Conservation (phyloP, 768 basidiomycete genomes). For the Amanita rimosa region DNA sequence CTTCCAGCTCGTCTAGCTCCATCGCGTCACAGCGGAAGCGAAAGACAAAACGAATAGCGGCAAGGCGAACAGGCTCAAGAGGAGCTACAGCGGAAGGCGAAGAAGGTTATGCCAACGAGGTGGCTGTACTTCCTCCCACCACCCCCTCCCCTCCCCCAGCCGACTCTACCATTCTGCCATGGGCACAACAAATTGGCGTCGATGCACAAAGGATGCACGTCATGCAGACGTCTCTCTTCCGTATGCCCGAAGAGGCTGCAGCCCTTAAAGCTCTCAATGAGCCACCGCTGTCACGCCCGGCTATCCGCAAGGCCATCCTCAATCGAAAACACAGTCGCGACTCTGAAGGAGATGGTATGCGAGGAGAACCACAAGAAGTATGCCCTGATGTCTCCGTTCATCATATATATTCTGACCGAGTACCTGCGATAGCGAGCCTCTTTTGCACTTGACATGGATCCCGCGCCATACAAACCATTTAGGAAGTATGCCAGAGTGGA, state of each 20-base stretch:
- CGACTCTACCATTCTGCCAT: slow-evolving; percentile 49
- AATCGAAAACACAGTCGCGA: slow-evolving; percentile 71
- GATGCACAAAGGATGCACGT: slow-evolving; percentile 85
- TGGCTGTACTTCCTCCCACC: slow-evolving; percentile 21
- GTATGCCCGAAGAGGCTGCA: slow-evolving; percentile 62
- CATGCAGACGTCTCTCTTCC: slow-evolving; percentile 86
- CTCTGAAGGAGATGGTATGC: slow-evolving; percentile 59
- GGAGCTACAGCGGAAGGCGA: slow-evolving; percentile 46
- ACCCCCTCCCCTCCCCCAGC: slow-evolving; percentile 19
- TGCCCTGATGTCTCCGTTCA: slow-evolving; percentile 12
- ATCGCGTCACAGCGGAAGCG: slow-evolving; percentile 14
- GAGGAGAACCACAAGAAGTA: slow-evolving; percentile 53
- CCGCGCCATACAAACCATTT: slow-evolving; percentile 58
- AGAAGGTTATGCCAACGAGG: slow-evolving; percentile 37
- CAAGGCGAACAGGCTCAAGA: slow-evolving; percentile 12
- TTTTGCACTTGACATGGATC: slow-evolving; percentile 64
- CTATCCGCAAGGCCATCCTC: slow-evolving; percentile 21
- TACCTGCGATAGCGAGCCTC: slow-evolving; percentile 50
- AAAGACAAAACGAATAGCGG: background rate
- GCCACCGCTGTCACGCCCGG: slow-evolving; percentile 18
- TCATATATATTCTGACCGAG: background rate
- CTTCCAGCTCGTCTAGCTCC: slow-evolving; percentile 22
- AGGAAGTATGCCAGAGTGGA: slow-evolving; percentile 74
- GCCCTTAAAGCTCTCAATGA: slow-evolving; percentile 39
- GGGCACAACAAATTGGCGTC: slow-evolving; percentile 66